phyloP scores from a whole-genome alignment of 1,284 basidiomycete genomes.

The Cystobasidiaceae sp. region DNA sequence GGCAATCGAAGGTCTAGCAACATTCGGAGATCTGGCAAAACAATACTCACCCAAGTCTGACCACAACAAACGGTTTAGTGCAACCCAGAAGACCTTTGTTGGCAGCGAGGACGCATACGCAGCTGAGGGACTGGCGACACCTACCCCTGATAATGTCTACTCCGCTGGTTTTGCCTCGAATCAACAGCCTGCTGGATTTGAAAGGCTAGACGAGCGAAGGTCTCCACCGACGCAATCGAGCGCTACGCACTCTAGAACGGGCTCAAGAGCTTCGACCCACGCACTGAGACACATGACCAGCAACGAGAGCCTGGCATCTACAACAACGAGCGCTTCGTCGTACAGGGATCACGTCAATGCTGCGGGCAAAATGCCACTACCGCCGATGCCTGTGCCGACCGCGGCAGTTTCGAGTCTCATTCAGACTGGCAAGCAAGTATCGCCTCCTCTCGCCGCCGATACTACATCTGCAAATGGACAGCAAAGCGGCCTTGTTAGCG shows the following conservation, averaged over 20 bases:
- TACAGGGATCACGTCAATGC: neutral
- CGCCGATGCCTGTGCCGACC: neutral
- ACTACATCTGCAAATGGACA: neutral
- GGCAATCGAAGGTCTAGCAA: neutral
- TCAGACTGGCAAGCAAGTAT: neutral
- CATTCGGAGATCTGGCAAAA: neutral
- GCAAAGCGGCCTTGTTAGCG: no score
- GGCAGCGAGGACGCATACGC: neutral
- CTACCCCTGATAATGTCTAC: conserved; percentile 1
- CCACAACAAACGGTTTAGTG: neutral
- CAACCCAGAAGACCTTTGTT: no score
- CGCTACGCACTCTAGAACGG: neutral
- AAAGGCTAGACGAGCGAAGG: neutral
- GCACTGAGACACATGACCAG: conserved; percentile 3
- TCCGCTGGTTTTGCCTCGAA: neutral
- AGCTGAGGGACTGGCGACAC: neutral
- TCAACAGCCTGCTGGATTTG: neutral
- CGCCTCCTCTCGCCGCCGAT: neutral
- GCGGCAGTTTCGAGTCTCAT: neutral
- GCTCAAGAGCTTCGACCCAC: conserved; percentile 6
- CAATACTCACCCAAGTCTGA: neutral
- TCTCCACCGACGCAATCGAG: neutral
- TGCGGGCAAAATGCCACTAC: neutral
- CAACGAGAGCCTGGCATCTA: conserved; percentile 16
- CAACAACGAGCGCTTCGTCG: neutral